Percentiles rank a stretch among this genome's conserved stretches.
Conservation (phyloP, 768 basidiomycete species). For the Sporobolomyces roseus region DNA sequence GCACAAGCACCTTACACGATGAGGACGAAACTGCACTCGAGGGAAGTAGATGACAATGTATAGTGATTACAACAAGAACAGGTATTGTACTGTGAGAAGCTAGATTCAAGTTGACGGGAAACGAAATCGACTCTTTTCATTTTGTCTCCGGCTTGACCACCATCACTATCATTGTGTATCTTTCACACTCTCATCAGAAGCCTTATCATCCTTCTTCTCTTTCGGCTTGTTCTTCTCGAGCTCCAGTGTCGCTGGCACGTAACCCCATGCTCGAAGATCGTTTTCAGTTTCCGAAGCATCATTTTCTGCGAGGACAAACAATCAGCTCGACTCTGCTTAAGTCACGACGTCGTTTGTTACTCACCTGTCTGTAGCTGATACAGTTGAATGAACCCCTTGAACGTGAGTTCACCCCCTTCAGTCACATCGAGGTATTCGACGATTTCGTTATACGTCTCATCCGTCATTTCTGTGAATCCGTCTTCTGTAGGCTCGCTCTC, state of each 20-base stretch:
- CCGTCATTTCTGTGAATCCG: conserved; percentile 13
- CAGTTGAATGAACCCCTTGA: conserved; percentile 32
- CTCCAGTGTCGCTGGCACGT: conserved; percentile 22
- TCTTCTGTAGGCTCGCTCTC: neutral
- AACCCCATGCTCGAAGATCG: conserved; percentile 31
- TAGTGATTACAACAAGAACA: conserved; percentile 3
- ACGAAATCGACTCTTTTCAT: neutral
- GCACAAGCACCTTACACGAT: too few relatives aligned
- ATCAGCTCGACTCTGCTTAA: neutral
- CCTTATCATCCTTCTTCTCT: neutral
- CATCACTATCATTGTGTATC: too few relatives aligned
- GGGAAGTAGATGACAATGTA: neutral
- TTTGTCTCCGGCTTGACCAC: neutral
- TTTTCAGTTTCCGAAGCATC: conserved; percentile 29
- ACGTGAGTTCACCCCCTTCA: conserved; percentile 21
- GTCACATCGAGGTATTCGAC: conserved; percentile 29
- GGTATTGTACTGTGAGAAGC: too few relatives aligned
- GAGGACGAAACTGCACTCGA: too few relatives aligned
- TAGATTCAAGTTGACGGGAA: too few relatives aligned
- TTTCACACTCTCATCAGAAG: too few relatives aligned
- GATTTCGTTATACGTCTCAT: conserved; percentile 32
- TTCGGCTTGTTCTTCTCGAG: neutral
- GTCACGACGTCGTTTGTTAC: neutral
- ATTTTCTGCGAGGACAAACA: conserved; percentile 12
- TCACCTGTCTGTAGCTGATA: conserved; percentile 33